Percentiles rank a stretch among this genome's conserved stretches.
phyloP scores from a whole-genome alignment of 2,329 filamentous ascomycete species.

The Apiospora aurea region DNA sequence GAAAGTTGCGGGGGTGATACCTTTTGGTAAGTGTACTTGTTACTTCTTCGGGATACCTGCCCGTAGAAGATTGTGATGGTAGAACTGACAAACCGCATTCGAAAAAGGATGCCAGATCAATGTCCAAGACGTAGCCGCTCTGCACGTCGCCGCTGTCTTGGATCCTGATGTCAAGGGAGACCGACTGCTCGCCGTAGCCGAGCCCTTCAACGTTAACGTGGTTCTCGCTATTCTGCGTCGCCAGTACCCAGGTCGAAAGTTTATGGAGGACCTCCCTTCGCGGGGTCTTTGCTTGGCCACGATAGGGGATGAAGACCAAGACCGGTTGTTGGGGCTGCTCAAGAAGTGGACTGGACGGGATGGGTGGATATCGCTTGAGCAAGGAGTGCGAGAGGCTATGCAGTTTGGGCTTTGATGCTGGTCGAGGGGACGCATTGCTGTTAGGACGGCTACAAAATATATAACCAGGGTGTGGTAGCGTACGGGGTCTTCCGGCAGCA shows the following conservation, averaged over 20 bases:
- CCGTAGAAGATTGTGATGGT: no score
- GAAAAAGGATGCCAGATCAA: slow-evolving; percentile 1
- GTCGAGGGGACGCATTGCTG: no score
- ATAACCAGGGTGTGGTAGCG: not conserved
- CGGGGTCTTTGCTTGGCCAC: slow-evolving; percentile 5
- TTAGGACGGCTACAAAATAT: not conserved
- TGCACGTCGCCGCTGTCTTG: slow-evolving; percentile 23
- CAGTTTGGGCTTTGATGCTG: not conserved
- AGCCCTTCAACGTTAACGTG: slow-evolving; percentile 24
- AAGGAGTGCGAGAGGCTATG: not conserved
- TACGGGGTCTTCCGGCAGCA: not conserved
- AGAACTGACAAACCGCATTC: not conserved
- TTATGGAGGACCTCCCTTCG: not conserved
- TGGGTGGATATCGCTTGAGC: not conserved
- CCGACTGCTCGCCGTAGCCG: slow-evolving; percentile 20
- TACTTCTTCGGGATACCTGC: not conserved
- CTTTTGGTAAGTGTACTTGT: not conserved
- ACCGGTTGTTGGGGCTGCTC: not conserved
- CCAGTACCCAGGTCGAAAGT: not conserved
- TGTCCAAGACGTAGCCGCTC: slow-evolving; percentile 22
- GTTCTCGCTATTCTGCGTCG: slow-evolving; percentile 2
- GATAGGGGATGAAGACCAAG: not conserved
- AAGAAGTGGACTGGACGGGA: not conserved
- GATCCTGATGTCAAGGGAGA: slow-evolving; percentile 13
- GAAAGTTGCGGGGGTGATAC: not conserved